Conservation (phyloP, 352 stramenopile genomes). For the Pythium aristosporum region DNA sequence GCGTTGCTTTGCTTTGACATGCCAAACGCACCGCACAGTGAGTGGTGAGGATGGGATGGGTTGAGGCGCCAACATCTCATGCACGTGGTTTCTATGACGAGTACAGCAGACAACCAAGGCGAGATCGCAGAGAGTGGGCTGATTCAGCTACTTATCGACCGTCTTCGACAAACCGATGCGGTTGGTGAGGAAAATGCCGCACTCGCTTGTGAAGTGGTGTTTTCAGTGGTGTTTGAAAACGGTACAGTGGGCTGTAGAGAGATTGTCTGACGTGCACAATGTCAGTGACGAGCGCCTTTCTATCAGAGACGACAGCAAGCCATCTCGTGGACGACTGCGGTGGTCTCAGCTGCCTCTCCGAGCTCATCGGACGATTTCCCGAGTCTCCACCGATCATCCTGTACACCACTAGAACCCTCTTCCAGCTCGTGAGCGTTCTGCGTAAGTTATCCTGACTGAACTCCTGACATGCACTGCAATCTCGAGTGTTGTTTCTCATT, state of each 20-base stretch:
- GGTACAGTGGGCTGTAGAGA: conserved; percentile 20
- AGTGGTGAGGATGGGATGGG: not conserved
- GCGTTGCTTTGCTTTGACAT: conserved; percentile 56
- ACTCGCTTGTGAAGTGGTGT: conserved; percentile 31
- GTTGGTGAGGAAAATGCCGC: conserved; percentile 28
- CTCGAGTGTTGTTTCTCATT: not conserved
- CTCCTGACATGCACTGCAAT: not conserved
- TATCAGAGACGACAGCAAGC: conserved; percentile 28
- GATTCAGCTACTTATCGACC: conserved; percentile 31
- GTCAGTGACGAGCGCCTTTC: not conserved
- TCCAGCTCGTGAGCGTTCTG: conserved; percentile 43
- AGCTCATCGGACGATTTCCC: conserved; percentile 26
- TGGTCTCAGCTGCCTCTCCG: conserved; percentile 28
- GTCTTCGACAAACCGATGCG: conserved; percentile 3
- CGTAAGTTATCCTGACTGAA: conserved; percentile 23
- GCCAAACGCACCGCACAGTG: conserved; percentile 43
- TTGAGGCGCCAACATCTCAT: no score
- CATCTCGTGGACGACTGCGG: conserved; percentile 31
- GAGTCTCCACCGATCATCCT: conserved; percentile 26
- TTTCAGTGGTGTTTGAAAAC: conserved; percentile 46
- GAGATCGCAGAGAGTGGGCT: conserved; percentile 40
- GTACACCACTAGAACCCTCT: conserved; percentile 38
- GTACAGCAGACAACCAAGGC: conserved; percentile 54
- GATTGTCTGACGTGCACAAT: not conserved
- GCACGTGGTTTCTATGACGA: not conserved